Evolutionary conservation across 1,139 yeast genomes (phyloP).

Genomic region (Taphrina confusa): DNA sequence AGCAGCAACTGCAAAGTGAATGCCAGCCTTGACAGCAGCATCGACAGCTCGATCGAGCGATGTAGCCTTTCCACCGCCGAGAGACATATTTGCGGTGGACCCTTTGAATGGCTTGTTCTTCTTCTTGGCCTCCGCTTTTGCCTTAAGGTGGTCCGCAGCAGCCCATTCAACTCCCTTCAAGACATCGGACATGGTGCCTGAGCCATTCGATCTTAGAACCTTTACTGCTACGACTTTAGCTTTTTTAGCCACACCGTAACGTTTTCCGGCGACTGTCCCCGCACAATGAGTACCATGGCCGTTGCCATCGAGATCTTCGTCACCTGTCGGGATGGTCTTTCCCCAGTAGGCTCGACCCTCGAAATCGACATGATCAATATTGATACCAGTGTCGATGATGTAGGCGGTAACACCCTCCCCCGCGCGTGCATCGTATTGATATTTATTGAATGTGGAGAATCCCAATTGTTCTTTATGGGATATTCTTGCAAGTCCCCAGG

Average conservation of each 20-base stretch:
- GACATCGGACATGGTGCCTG: conserved; percentile 55
- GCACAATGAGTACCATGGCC: conserved; percentile 78
- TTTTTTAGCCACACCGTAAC: conserved; percentile 66
- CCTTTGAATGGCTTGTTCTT: conserved; percentile 49
- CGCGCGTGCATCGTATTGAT: conserved; percentile 76
- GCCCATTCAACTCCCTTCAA: conserved; percentile 54
- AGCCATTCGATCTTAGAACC: conserved; percentile 55
- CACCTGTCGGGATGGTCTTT: conserved; percentile 80
- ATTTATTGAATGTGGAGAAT: conserved; percentile 79
- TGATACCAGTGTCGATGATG: conserved; percentile 90
- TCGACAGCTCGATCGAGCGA: conserved; percentile 58
- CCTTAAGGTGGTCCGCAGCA: conserved; percentile 48
- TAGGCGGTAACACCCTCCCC: conserved; percentile 91
- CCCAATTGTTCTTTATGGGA: conserved; percentile 81
- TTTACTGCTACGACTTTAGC: conserved; percentile 62
- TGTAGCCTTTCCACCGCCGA: conserved; percentile 62
- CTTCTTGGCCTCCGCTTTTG: conserved; percentile 46
- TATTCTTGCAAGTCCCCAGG: conserved; percentile 95
- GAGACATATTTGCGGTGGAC: conserved; percentile 62
- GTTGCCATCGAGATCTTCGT: conserved; percentile 81
- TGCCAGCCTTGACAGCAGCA: conserved; percentile 61
- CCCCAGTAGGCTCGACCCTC: conserved; percentile 96
- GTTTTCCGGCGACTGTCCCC: conserved; percentile 62
- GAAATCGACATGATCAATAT: conserved; percentile 75
- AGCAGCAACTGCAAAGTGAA: conserved; percentile 67